These are phyloP conservation scores for Solanum ahanhuiri DNA, from an alignment of 257 asterid species.

Conservation along the genomic window DNA sequence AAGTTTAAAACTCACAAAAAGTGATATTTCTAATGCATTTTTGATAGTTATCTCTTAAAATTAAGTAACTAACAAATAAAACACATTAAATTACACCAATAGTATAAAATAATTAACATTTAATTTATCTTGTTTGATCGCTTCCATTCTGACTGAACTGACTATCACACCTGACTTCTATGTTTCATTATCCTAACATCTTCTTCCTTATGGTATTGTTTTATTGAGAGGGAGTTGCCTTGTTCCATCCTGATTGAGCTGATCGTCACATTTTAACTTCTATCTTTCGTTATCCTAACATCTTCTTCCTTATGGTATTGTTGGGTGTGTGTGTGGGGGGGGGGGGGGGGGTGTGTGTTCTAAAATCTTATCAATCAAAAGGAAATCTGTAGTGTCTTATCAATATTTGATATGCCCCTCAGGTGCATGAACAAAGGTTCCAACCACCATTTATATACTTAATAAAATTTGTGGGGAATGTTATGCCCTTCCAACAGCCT, in stretches of 20 bases:
- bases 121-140: no score
- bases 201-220: no score
- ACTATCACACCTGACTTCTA: neutral
- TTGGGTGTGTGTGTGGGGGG: no score
- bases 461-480: conserved; percentile 22
- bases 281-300: neutral
- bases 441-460: neutral
- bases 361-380: neutral
- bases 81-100: no score
- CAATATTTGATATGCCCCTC: neutral
- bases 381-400: neutral
- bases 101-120: no score
- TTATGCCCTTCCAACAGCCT: conserved; percentile 16
- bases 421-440: conserved; percentile 35
- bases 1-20: neutral
- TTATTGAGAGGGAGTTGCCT: no score
- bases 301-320: neutral
- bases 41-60: no score
- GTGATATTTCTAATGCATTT: no score
- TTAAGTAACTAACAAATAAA: neutral
- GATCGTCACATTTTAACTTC: neutral
- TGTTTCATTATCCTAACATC: neutral
- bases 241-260: neutral
- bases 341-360: no score
- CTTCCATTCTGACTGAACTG: neutral